Evolutionary conservation across 768 basidiomycete genomes (phyloP), one percentile per base, ranked within the genome.

Genomic region (Amanita pallidorosea): DNA sequence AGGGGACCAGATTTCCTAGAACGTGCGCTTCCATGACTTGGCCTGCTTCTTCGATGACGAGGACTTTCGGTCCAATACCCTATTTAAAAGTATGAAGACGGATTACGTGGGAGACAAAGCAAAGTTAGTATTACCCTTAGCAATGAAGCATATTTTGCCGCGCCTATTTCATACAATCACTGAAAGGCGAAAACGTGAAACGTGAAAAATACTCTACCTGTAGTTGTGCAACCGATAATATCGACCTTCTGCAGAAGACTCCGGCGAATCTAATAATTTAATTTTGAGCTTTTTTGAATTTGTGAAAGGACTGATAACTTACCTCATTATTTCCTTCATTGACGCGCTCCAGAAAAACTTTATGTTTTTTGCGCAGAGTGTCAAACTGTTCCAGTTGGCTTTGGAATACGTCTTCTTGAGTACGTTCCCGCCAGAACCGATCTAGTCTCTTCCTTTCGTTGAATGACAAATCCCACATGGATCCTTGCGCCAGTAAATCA

Each of bases 1-100:
- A 76, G 0, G 74, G 72, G 2, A 85, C 83, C 1, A 88, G 68
- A 34, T 72, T 76, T 2, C 75, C 76, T 5, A 88, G 62, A 13
- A 88, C 71, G 54, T 89, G 87, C 3, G 87, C 82, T 63, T 89
- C 87, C 25, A 89, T 71, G 1, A 88, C 83, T 63, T 90, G 87
- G 0, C 87, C 88, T 0, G 88, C 87, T 60, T 89, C 88, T 61
- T 90, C 86, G 0, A 89, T 81, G 44, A 89, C 65, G 43, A 88
- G 60, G 0, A 87, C 75, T 29, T 70, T 73, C 0, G 85, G 85
- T 4, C 60, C 65, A 5, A 87, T 59, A 12, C 76, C 75, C 83
- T 85, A 47, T 3, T 31, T 8, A 50, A 29, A 11, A 12, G 13
- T 2, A 31, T 55, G 17, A 55, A 27, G 37, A n/a, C 40, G 13